These are phyloP conservation scores for Fusarium longipes DNA, from an alignment of 2,329 filamentous ascomycete species.

Conservation along the genomic window DNA sequence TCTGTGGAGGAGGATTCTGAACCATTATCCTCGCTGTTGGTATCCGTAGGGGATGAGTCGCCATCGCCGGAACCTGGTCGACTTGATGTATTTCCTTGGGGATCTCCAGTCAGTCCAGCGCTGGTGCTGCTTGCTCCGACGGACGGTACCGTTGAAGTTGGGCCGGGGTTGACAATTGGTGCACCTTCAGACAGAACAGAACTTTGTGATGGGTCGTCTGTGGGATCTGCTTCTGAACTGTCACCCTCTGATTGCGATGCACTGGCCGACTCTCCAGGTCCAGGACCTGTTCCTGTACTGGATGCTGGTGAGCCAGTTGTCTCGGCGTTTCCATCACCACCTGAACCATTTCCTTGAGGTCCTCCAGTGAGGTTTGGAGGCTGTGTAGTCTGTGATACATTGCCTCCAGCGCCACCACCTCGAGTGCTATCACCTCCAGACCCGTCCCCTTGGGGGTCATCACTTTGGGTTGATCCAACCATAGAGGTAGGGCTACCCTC, in stretches of 20 bases:
- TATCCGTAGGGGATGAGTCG: not conserved
- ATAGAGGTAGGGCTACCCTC: not conserved
- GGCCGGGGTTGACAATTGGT: not conserved
- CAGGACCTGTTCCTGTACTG: not conserved
- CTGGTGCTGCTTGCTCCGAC: not conserved
- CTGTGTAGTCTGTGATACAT: not conserved
- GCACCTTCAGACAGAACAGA: constrained; percentile 5
- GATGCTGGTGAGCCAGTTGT: not conserved
- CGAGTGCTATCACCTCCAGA: not conserved
- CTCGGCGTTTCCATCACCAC: not conserved
- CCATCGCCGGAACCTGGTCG: not conserved
- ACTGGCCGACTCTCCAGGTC: not conserved
- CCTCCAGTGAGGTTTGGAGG: not conserved
- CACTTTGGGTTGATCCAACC: not conserved
- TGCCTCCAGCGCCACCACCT: not conserved
- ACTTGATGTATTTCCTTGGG: not conserved
- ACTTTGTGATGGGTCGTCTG: not conserved
- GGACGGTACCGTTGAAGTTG: not conserved
- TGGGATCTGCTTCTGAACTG: not conserved
- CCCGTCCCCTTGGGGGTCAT: not conserved
- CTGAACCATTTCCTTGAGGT: constrained; percentile 1
- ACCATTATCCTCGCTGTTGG: not conserved
- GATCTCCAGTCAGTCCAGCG: not conserved
- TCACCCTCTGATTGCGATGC: not conserved
- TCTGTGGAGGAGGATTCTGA: not conserved